Evolutionary conservation across 2,329 filamentous ascomycete genomes (phyloP), one percentile per base, ranked within the genome.

Genomic region (Chaetomiaceae sp.): DNA sequence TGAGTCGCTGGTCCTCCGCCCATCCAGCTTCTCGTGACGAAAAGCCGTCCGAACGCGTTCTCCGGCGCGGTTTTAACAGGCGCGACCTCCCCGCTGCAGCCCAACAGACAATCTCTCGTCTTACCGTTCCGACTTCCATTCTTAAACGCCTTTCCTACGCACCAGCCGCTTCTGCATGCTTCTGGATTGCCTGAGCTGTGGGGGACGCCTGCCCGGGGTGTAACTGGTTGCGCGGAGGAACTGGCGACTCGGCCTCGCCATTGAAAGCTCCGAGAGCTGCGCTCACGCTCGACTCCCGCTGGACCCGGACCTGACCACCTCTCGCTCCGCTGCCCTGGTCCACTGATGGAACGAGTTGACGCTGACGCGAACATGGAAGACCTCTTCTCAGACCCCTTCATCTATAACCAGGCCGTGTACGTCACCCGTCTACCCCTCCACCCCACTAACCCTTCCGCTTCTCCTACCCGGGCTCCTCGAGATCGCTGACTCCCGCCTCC

Each of bases 341-440:
- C 32, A 20, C 35, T 42, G 26, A 32, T 37, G 20, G 8, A 19
- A 24, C 41, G 20, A 47, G n/a, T 39, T 11, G 36, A 45, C 27
- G 38, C 50, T 52, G 45, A 52, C 43, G 29, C 15, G 38, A 41
- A 41, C 38, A 54, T 54, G 52, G 52, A 54, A 53, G 50, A 50
- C 38, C 45, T 53, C 14, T 30, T 48, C 33, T 48, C 42, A 45
- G 52, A 54, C 42, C 30, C 42, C 18, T 49, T 48, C 36, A 52
- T 54, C 38, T 49, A 38, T 36, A 46, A 41, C 36, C 52, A 54
- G 49, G 49, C 37, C 17, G 40, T 48, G 52, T 54, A 45, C 42
- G 52, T 49, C 42, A 20, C 32, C 29, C 19, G 15, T n/a, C 14
- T n/a, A 18, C 17, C 18, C 36, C n/a, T n/a, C 39, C 6, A 29